These are phyloP conservation scores for Cryphonectria carpinicola DNA, from an alignment of 2,329 filamentous ascomycete genomes.

Conservation along the genomic window DNA sequence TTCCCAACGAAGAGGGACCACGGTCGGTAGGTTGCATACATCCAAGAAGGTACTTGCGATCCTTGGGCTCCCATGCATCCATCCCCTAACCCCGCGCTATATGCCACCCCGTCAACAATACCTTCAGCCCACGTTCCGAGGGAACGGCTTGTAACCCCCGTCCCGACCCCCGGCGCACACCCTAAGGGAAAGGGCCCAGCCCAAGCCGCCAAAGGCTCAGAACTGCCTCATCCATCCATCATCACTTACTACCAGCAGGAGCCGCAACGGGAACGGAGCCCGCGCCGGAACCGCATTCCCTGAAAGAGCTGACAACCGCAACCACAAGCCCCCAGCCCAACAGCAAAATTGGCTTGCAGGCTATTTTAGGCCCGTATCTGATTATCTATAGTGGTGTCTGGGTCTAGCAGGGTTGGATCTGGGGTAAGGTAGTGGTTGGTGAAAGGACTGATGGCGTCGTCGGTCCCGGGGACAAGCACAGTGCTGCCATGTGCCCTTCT, in stretches of 20 bases:
- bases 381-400: background rate
- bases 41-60: background rate
- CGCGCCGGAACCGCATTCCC: background rate
- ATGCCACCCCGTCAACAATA: background rate
- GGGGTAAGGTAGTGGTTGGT: conserved; percentile 8
- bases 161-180: background rate
- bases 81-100: background rate
- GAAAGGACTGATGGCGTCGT: background rate
- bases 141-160: background rate
- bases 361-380: background rate
- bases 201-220: background rate
- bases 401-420: conserved; percentile 17
- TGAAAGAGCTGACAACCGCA: background rate
- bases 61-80: background rate
- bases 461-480: background rate
- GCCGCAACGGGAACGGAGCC: no score
- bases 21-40: background rate
- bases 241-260: background rate
- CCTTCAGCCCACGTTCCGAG: background rate
- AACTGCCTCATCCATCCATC: background rate
- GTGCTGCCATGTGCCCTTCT: background rate
- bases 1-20: background rate
- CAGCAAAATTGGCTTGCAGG: background rate
- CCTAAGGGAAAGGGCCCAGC: background rate
- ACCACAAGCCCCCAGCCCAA: background rate